Evolutionary conservation across 2,329 filamentous ascomycete genomes (phyloP).

Genomic region (Ophioceras dolichostomum): DNA sequence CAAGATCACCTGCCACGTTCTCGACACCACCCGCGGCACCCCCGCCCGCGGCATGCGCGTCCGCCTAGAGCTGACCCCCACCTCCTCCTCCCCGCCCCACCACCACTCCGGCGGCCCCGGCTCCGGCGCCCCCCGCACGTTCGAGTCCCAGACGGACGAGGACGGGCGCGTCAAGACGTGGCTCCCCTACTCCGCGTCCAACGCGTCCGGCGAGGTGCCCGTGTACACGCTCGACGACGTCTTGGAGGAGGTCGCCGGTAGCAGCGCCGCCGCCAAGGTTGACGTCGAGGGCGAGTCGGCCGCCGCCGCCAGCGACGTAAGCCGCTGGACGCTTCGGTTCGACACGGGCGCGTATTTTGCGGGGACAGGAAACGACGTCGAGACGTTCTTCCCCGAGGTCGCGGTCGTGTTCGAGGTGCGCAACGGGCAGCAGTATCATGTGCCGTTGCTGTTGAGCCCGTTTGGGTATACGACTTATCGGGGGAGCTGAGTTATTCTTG

Average conservation of each 20-base stretch:
- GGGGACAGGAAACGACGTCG: conserved; percentile 37
- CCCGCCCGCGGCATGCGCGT: conserved; percentile 58
- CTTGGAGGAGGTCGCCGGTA: conserved; percentile 25
- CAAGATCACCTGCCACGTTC: conserved; percentile 76
- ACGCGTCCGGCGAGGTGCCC: conserved; percentile 41
- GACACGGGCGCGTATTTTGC: conserved; percentile 63
- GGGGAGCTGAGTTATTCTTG: conserved; percentile 62
- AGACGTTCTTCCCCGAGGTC: conserved; percentile 50
- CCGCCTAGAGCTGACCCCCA: conserved; percentile 39
- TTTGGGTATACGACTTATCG: conserved; percentile 76
- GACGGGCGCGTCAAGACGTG: conserved; percentile 65
- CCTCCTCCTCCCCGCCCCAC: conserved; percentile 7
- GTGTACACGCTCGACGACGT: conserved; percentile 47
- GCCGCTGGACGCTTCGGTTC: conserved; percentile 60
- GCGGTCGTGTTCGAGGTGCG: conserved; percentile 37
- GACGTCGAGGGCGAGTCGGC: conserved; percentile 12
- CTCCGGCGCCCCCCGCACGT: conserved; percentile 31
- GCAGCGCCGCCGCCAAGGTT: conserved; percentile 12
- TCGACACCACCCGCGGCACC: conserved; percentile 65
- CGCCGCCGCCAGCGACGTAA: conserved; percentile 10
- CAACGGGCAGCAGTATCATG: conserved; percentile 60
- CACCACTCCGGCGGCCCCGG: conserved; percentile 12
- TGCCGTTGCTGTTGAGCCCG: conserved; percentile 64
- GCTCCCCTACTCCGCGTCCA: conserved; percentile 43
- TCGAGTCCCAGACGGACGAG: conserved; percentile 57